Evolutionary conservation across 129 eudicot genomes (phyloP).

Genomic region (Helianthus tuberosus): DNA sequence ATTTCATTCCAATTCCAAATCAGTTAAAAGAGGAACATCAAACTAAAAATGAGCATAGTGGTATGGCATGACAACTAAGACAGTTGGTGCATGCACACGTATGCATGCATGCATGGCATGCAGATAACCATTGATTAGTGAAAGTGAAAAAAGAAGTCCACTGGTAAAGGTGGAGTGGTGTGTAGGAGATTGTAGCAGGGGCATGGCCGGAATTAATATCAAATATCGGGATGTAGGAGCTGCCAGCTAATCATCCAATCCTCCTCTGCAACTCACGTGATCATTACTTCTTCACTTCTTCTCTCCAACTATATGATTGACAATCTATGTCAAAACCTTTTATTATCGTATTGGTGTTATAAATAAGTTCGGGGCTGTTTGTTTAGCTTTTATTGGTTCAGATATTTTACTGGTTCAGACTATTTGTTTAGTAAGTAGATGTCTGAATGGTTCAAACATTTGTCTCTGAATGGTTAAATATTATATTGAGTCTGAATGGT

Average conservation of each 20-base stretch:
- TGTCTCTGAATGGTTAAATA: no score
- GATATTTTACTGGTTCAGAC: no score
- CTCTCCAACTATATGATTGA: no score
- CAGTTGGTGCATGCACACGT: conserved; percentile 8
- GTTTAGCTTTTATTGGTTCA: no score
- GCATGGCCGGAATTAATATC: conserved; percentile 29
- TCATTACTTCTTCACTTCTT: conserved; percentile 6
- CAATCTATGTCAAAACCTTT: no score
- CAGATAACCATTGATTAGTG: conserved; percentile 25
- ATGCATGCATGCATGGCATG: background rate
- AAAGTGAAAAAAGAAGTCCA: conserved; percentile 23
- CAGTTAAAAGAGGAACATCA: no score
- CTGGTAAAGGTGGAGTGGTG: conserved; percentile 16
- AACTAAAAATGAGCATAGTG: background rate
- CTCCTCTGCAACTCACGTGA: conserved; percentile 29
- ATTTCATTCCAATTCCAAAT: no score
- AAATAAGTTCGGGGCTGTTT: no score
- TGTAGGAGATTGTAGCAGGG: conserved; percentile 17
- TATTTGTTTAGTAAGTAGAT: no score
- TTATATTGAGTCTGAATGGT: no score
- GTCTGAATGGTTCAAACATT: no score
- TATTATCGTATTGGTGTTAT: no score
- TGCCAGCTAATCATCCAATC: background rate
- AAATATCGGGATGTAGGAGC: background rate
- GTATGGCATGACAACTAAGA: conserved; percentile 41